phyloP scores from a whole-genome alignment of 2,329 filamentous ascomycete species.

The Neoascochyta sp. region DNA sequence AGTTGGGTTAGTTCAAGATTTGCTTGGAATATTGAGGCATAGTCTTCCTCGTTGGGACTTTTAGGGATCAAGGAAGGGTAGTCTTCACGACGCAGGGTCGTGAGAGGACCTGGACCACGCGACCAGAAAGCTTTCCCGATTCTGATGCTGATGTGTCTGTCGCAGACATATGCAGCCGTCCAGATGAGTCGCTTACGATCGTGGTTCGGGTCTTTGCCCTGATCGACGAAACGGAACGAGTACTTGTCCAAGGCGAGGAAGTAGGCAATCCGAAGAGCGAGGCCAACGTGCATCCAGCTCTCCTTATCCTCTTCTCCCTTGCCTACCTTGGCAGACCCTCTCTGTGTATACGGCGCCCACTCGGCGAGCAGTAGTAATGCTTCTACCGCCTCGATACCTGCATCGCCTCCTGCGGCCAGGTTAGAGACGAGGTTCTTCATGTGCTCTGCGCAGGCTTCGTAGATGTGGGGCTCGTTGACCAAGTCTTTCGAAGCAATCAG shows the following conservation, averaged over 20 bases:
- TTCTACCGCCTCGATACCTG: conserved; percentile 67
- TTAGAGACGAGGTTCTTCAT: conserved; percentile 67
- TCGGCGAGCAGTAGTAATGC: conserved; percentile 67
- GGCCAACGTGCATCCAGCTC: conserved; percentile 73
- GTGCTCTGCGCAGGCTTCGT: conserved; percentile 63
- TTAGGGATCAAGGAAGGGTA: conserved; percentile 63
- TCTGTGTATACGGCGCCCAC: conserved; percentile 66
- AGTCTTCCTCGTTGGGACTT: conserved; percentile 60
- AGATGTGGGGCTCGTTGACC: conserved; percentile 59
- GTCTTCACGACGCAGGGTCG: conserved; percentile 61
- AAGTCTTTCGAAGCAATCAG: conserved; percentile 69
- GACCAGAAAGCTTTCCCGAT: conserved; percentile 73
- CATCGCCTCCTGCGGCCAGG: conserved; percentile 63
- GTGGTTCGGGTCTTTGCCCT: conserved; percentile 57
- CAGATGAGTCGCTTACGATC: conserved; percentile 64
- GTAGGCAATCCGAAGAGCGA: conserved; percentile 66
- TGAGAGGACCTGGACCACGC: conserved; percentile 64
- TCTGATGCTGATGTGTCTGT: conserved; percentile 59
- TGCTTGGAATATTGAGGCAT: conserved; percentile 66
- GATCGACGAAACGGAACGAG: conserved; percentile 59
- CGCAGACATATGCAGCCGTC: conserved; percentile 50
- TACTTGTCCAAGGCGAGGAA: conserved; percentile 67
- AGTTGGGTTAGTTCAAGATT: conserved; percentile 68
- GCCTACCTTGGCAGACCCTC: conserved; percentile 61
- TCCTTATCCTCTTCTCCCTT: conserved; percentile 70